A percentile compares a stretch with the other conserved stretches of the same genome.
These are phyloP conservation scores for Mimosa pudica DNA, from an alignment of 306 rosid species.

Conservation along the genomic window DNA sequence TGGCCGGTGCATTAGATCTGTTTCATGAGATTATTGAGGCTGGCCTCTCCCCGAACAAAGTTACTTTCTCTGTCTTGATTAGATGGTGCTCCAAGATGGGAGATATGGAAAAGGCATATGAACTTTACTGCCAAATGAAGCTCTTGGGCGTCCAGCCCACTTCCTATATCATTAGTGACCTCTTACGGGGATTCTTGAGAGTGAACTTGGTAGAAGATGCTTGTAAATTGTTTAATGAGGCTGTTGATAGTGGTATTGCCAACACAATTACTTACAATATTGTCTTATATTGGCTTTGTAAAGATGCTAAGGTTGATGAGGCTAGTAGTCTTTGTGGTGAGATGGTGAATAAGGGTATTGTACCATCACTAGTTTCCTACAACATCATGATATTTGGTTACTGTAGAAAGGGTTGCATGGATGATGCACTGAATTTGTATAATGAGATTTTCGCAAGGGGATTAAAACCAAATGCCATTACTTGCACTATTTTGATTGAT, in stretches of 20 bases:
- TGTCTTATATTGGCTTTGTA: slow-evolving; percentile 56
- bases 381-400: slow-evolving; percentile 66
- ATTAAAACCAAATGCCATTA: slow-evolving; percentile 59
- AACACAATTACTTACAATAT: slow-evolving; percentile 52
- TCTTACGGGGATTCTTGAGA: slow-evolving; percentile 55
- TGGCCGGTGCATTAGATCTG: slow-evolving; percentile 58
- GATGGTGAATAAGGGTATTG: slow-evolving; percentile 57
- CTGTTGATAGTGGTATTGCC: slow-evolving; percentile 57
- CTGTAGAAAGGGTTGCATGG: slow-evolving; percentile 59
- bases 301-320: slow-evolving; percentile 56
- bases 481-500: slow-evolving; percentile 56
- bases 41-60: slow-evolving; percentile 53
- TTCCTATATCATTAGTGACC: slow-evolving; percentile 46
- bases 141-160: slow-evolving; percentile 47
- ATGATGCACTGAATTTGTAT: slow-evolving; percentile 46
- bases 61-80: slow-evolving; percentile 59
- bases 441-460: slow-evolving; percentile 56
- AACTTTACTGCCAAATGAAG: slow-evolving; percentile 69
- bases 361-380: slow-evolving; percentile 61
- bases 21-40: slow-evolving; percentile 45
- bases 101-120: slow-evolving; percentile 61
- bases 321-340: slow-evolving; percentile 59
- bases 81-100: slow-evolving; percentile 57
- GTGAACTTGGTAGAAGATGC: slow-evolving; percentile 51
- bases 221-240: slow-evolving; percentile 58